phyloP scores from a whole-genome alignment of 495 filamentous ascomycete species.

The Coniosporium apollinis region DNA sequence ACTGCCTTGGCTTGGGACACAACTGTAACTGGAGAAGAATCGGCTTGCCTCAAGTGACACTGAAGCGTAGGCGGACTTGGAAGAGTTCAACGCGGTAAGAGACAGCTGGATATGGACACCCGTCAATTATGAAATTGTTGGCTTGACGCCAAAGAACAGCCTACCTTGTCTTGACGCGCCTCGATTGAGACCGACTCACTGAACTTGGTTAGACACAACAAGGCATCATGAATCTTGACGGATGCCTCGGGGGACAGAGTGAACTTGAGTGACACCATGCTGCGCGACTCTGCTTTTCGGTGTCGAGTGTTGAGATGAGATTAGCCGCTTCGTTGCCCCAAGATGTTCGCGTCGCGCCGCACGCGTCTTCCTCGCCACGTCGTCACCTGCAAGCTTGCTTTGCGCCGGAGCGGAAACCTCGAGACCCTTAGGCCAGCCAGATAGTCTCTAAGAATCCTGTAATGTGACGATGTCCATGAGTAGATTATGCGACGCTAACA shows the following conservation, averaged over 20 bases:
- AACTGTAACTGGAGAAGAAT: constrained; percentile 77
- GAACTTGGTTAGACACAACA: constrained; percentile 84
- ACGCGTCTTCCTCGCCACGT: no score
- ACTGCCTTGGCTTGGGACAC: constrained; percentile 25
- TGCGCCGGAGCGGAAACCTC: no score
- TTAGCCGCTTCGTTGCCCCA: no score
- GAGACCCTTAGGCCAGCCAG: no score
- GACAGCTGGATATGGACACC: constrained; percentile 54
- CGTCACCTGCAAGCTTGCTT: no score
- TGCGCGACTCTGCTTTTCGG: neutral
- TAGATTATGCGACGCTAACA: no score
- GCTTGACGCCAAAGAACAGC: no score
- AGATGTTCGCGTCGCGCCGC: no score
- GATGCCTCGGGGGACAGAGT: constrained; percentile 62
- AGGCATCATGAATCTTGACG: constrained; percentile 57
- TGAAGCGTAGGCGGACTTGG: constrained; percentile 81
- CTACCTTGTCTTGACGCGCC: constrained; percentile 55
- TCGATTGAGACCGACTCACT: constrained; percentile 80
- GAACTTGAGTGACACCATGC: constrained; percentile 61
- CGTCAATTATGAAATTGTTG: no score
- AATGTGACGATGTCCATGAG: no score
- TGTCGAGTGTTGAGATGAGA: no score
- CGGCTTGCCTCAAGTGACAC: constrained; percentile 51
- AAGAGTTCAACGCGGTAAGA: constrained; percentile 73
- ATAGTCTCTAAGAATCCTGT: no score